Evolutionary conservation across 1,284 basidiomycete genomes (phyloP), one percentile per base, ranked within the genome.

Genomic region (Puccinia coronata): DNA sequence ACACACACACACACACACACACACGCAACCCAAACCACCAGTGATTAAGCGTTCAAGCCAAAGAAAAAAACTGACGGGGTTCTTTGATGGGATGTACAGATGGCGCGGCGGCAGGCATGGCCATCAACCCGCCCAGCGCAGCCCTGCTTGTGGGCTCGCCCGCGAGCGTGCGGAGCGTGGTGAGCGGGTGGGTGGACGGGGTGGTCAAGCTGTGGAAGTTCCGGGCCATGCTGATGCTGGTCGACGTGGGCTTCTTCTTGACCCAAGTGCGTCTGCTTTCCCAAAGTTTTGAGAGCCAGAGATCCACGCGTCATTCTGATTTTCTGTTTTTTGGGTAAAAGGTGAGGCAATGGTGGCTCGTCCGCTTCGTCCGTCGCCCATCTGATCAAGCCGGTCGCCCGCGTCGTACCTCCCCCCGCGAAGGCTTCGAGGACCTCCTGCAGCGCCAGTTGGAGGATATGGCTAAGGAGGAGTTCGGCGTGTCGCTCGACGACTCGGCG

Each of bases 271-370:
- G 47, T 72, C 25, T 71, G 47, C 43, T n/a, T n/a, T 18, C 41
- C 31, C 47, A 25, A n/a, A n/a, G n/a, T n/a, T n/a, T n/a, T n/a
- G n/a, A n/a, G n/a, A n/a, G n/a, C n/a, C n/a, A n/a, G n/a, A n/a
- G n/a, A n/a, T n/a, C n/a, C n/a, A n/a, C n/a, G n/a, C n/a, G n/a
- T n/a, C n/a, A n/a, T n/a, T n/a, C n/a, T n/a, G n/a, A n/a, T n/a
- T n/a, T n/a, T n/a, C n/a, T n/a, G n/a, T n/a, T n/a, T n/a, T 47
- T 12, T 39, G 14, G 34, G 18, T 39, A 23, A 25, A 14, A 79
- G 77, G 63, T 79, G 12, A 47, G 77, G 34, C 77, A 79, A 71
- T 79, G 77, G 77, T 79, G 77, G 77, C 49, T 79, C 9, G 59
- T 20, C 20, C 28, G 39, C 18, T 25, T 77, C 28, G 25, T 25